A percentile compares a stretch with the other conserved stretches of the same genome.
Evolutionary conservation across 192 early-diverging fungal species (phyloP).

Genomic region (Umbelopsis vinacea): DNA sequence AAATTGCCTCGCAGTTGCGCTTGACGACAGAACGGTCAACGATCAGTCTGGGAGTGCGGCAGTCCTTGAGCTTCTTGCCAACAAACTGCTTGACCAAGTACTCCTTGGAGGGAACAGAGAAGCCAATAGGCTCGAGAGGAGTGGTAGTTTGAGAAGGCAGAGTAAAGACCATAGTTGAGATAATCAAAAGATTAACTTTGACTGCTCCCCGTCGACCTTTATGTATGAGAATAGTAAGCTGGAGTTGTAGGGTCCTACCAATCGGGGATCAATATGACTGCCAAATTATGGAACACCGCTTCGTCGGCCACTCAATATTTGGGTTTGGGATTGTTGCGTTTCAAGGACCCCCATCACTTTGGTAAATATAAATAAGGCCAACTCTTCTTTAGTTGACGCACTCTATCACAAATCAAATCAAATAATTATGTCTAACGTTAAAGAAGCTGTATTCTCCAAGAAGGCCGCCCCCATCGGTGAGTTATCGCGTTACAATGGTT

Average conservation of each 20-base stretch:
- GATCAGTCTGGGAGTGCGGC: conserved; percentile 37
- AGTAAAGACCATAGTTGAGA: neutral
- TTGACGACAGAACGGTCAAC: conserved; percentile 34
- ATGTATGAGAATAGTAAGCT: conserved; percentile 1
- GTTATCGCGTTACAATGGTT: neutral
- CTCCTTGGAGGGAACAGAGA: conserved; percentile 28
- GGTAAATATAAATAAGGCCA: conserved; percentile 2
- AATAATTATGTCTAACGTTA: conserved; percentile 17
- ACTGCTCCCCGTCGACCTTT: neutral
- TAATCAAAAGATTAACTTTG: conserved; percentile 8
- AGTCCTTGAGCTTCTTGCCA: conserved; percentile 32
- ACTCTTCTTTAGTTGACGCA: neutral
- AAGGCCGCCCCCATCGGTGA: conserved; percentile 27
- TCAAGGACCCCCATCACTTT: too few relatives aligned
- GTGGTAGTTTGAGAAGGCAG: conserved; percentile 27
- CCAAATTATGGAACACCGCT: neutral
- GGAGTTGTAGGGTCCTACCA: neutral
- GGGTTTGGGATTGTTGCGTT: conserved; percentile 21
- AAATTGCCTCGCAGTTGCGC: conserved; percentile 29
- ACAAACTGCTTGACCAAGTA: conserved; percentile 31
- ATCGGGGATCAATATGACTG: conserved; percentile 1
- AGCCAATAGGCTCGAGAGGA: conserved; percentile 26
- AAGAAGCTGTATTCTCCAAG: conserved; percentile 25
- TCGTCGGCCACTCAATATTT: conserved; percentile 9
- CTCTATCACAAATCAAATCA: neutral